These are phyloP conservation scores for Coemansia biformis DNA, from an alignment of 192 early-diverging fungal genomes.

Conservation along the genomic window DNA sequence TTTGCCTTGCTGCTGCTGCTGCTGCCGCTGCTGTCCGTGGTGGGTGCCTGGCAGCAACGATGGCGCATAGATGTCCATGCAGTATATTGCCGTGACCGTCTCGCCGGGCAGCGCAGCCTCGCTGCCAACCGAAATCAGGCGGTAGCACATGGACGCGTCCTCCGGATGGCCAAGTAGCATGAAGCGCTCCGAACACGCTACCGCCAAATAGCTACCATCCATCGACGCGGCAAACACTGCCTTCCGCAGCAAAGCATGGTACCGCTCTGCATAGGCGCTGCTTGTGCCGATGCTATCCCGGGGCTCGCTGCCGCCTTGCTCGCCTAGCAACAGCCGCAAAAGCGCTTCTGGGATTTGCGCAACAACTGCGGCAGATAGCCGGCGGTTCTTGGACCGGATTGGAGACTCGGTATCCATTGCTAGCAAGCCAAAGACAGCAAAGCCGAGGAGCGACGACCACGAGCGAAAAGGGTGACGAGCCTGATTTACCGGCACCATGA, in stretches of 20 bases:
- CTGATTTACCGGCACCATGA: too few relatives aligned
- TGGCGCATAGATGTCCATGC: conserved; percentile 29
- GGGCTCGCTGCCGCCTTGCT: background rate
- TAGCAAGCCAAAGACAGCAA: background rate
- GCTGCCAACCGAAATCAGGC: conserved; percentile 32
- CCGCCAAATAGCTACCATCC: conserved; percentile 16
- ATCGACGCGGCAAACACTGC: conserved; percentile 23
- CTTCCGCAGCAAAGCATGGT: conserved; percentile 1
- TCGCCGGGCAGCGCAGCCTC: conserved; percentile 25
- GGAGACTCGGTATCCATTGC: conserved; percentile 3
- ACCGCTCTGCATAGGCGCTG: background rate
- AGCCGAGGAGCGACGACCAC: too few relatives aligned
- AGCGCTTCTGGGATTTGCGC: conserved; percentile 22
- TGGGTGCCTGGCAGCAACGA: too few relatives aligned
- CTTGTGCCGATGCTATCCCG: background rate
- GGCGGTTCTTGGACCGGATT: conserved; percentile 23
- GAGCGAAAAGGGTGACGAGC: too few relatives aligned
- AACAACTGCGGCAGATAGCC: conserved; percentile 5
- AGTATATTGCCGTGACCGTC: conserved; percentile 28
- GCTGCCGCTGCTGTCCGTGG: too few relatives aligned
- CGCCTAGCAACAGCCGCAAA: conserved; percentile 25
- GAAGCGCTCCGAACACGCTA: conserved; percentile 23
- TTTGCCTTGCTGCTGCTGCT: background rate
- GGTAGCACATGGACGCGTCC: conserved; percentile 3
- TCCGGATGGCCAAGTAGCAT: conserved; percentile 29